Evolutionary conservation across 768 basidiomycete genomes (phyloP), one percentile per base, ranked within the genome.

Genomic region (Tephrocybe sp.): DNA sequence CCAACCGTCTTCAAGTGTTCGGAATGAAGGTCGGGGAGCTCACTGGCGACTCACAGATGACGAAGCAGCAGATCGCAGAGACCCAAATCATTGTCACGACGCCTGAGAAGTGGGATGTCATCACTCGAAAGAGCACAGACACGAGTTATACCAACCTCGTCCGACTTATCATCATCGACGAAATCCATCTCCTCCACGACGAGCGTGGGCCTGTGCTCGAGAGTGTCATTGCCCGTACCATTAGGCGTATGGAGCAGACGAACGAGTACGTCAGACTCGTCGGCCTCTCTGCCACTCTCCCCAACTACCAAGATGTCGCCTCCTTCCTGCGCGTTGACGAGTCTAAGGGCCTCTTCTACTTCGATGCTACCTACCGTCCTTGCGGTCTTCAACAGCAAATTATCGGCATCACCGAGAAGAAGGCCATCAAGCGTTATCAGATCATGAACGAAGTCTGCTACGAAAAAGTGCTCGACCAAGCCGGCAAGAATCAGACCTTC

Each of bases 31-130:
- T 99, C 40, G 91, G 91, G 23, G 97, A 99, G 67, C 78, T 99
- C 47, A 99, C 97, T 1, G 97, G 97, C 21, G 97, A 99, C 66
- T 82, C 91, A 22, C 94, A 97, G 75, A 90, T 98, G 81, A 99
- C 94, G 46, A 99, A 98, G 66, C 86, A 91, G 53, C 95, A 98
- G 67, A 97, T 98, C 46, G 71, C 93, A 8, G 94, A 94, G 62
- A 97, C 95, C 0, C 94, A 98, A 63, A 91, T 99, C 62, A 97
- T 98, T 66, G 94, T 98, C 54, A 97, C 94, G 0, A 98, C 97
- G 0, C 97, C 95, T 0, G 97, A 99, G 71, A 98, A 99, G 66
- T 99, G 93, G 92, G 95, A 99, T 58, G 97, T 99, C 61, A 95
- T 99, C 64, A 98, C 95, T 4, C 87, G 97, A 59, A 99, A 99